Conservation (phyloP, 129 eudicot species). For the Sambucus nigra region DNA sequence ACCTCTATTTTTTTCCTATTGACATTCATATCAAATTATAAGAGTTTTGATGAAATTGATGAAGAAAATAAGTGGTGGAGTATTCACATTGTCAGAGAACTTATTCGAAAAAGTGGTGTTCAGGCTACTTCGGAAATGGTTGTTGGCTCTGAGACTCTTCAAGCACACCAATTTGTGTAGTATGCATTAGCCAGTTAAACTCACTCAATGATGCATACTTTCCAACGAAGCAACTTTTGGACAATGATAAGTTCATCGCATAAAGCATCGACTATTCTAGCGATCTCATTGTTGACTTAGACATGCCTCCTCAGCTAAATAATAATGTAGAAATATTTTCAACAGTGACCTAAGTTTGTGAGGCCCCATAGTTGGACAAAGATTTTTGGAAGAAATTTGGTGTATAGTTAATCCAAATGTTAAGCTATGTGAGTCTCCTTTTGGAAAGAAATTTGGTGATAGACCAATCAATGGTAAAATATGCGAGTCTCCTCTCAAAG, state of each 20-base stretch:
- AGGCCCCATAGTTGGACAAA: conserved; percentile 43
- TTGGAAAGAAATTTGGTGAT: no score
- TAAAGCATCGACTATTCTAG: conserved; percentile 12
- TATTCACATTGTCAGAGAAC: conserved; percentile 69
- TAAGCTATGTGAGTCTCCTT: no score
- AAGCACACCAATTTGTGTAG: conserved; percentile 88
- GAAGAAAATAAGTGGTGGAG: conserved; percentile 80
- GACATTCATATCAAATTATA: conserved; percentile 51
- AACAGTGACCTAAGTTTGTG: conserved; percentile 10
- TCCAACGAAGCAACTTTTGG: conserved; percentile 26
- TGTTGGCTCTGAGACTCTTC: conserved; percentile 80
- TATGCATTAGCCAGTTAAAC: conserved; percentile 83
- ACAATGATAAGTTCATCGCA: conserved; percentile 5
- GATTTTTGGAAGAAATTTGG: conserved; percentile 74
- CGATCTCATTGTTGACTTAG: conserved; percentile 8
- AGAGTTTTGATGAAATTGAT: conserved; percentile 68
- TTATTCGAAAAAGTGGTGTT: conserved; percentile 58
- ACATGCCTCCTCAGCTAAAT: conserved; percentile 14
- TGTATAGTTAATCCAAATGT: conserved; percentile 49
- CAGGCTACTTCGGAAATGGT: conserved; percentile 63
- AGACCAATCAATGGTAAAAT: no score
- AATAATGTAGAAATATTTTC: conserved; percentile 13
- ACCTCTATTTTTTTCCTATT: conserved; percentile 4
- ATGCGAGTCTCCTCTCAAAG: no score
- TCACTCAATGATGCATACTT: conserved; percentile 54